Percentiles rank a stretch among this genome's conserved stretches.
Evolutionary conservation across 345 rosid genomes (phyloP).

Genomic region (Dimocarpus longan): DNA sequence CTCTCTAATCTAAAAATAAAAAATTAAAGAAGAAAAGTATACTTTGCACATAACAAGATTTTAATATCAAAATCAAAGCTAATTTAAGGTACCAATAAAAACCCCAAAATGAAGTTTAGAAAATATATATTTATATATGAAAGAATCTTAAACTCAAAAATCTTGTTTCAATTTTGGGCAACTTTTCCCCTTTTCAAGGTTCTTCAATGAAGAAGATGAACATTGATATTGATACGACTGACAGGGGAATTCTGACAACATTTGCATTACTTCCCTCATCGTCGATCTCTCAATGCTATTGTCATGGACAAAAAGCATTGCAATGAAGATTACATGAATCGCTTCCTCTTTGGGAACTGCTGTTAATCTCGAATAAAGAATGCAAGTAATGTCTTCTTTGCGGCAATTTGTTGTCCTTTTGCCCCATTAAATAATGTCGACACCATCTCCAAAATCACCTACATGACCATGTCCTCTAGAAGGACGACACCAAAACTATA

Average conservation of each 20-base stretch:
- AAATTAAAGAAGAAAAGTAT: constrained; percentile 6
- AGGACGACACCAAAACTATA: constrained; percentile 76
- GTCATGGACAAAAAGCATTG: constrained; percentile 63
- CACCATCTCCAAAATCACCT: constrained; percentile 61
- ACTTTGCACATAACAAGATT: constrained; percentile 29
- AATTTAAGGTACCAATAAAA: constrained; percentile 13
- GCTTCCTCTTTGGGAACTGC: constrained; percentile 54
- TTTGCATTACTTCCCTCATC: constrained; percentile 76
- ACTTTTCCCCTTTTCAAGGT: constrained; percentile 21
- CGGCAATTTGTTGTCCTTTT: constrained; percentile 39
- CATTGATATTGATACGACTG: constrained; percentile 22
- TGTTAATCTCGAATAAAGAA: constrained; percentile 48
- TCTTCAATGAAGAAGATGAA: constrained; percentile 38
- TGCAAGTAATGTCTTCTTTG: constrained; percentile 41
- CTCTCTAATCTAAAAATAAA: constrained; percentile 9
- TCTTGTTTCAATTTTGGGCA: constrained; percentile 28
- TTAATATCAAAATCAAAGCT: constrained; percentile 24
- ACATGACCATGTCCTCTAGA: constrained; percentile 61
- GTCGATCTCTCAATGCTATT: constrained; percentile 65
- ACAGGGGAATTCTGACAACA: constrained; percentile 53
- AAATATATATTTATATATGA: not conserved
- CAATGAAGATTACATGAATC: constrained; percentile 56
- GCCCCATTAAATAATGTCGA: constrained; percentile 68
- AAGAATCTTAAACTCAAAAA: constrained; percentile 6
- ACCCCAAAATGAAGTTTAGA: not conserved